Base-by-base conservation (phyloP, 768 basidiomycete species). In the Rhizopogon sp. region DNA sequence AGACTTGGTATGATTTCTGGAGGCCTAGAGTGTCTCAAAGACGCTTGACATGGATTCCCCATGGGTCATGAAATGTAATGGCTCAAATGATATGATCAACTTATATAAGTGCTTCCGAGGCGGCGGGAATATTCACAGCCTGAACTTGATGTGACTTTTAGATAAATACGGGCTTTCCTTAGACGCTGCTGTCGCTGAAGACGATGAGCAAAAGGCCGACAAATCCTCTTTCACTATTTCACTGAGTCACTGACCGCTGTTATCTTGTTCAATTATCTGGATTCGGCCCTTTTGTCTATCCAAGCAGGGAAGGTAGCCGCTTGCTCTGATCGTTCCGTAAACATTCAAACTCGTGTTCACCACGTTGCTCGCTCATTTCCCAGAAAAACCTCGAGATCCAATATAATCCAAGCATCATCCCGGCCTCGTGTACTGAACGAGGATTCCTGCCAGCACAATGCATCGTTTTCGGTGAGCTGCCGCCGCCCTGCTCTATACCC, bases 381-480 rank as follows among this genome's bases (percentile, higher is more conserved):
- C 57, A 67, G 37, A 16, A 50, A 54, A 54, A 10, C 22, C 37
- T 54, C 37, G 37, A 54, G 51, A 40, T 73, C 69, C 60, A 52
- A 47, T 53, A 59, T 53, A 59, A 70, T 69, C 68, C 63, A 58
- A 69, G 65, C 65, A 54, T 13, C 35, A 35, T 35, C 52, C 50
- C 64, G 64, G 58, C 64, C 61, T 64, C 87, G 85, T 88, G 87
- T 81, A 76, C 72, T 74, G 82, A 82, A 77, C 80, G 80, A 85
- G 83, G 79, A 65, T 58, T 56, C 60, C 60, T 43, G 58, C 59
- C 62, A 50, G 57, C 62, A 57, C 62, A 64, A 90, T 92, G 89
- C 75, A 88, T 77, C 87, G 86, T 64, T 88, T 91, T 73, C 90
- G 90, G 90, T 89, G 77, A 75, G 87, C 66, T 37, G 35, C 44